Percentiles rank a stretch among this genome's conserved stretches.
Conservation (phyloP, 2,329 filamentous ascomycete species). For the Botrytis sinoallii region DNA sequence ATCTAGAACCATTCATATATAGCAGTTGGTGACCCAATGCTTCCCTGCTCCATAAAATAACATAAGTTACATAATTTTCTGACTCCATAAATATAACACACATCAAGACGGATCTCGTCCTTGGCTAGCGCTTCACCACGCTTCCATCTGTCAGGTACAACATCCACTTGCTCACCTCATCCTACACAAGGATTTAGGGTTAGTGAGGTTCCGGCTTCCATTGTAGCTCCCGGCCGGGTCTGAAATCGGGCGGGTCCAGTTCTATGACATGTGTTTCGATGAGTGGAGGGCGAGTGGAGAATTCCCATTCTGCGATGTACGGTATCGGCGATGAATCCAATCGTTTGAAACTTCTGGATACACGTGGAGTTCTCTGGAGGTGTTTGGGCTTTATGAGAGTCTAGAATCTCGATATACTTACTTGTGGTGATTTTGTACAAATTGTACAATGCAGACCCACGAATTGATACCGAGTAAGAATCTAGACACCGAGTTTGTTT, state of each 20-base stretch:
- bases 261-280: slow-evolving; percentile 6
- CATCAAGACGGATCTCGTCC: slow-evolving; percentile 4
- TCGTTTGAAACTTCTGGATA: neutral
- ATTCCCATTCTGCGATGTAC: neutral
- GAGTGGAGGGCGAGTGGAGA: slow-evolving; percentile 1
- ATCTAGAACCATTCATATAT: neutral
- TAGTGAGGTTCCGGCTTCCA: neutral
- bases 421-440: neutral
- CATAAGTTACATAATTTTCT: neutral
- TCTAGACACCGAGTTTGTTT: slow-evolving; percentile 1
- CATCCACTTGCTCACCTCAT: slow-evolving; percentile 8
- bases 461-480: neutral
- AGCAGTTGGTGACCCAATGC: slow-evolving; percentile 4
- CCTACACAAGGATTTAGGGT: neutral
- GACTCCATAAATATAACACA: slow-evolving; percentile 13
- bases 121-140: slow-evolving; percentile 13
- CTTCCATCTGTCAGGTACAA: slow-evolving; percentile 14
- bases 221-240: neutral
- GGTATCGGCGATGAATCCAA: neutral
- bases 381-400: neutral
- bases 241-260: slow-evolving; percentile 10
- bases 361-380: neutral
- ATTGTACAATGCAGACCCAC: neutral
- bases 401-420: neutral
- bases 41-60: neutral